These are phyloP conservation scores for Wickerhamomyces sydowiorum DNA, from an alignment of 805 yeast species.

Conservation along the genomic window DNA sequence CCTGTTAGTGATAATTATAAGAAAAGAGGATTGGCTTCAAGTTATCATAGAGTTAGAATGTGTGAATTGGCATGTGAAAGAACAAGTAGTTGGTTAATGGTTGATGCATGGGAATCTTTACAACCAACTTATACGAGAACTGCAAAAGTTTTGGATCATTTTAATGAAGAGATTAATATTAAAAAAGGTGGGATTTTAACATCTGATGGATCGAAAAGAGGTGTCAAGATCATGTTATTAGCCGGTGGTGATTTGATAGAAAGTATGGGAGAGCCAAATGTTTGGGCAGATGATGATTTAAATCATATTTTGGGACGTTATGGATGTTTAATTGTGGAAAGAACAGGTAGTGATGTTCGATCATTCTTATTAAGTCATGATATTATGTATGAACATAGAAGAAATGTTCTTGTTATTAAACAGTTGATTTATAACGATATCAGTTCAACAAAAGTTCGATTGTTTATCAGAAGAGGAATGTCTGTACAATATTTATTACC, in stretches of 20 bases:
- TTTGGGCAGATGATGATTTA: conserved; percentile 95
- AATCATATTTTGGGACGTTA: conserved; percentile 94
- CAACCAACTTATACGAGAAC: conserved; percentile 91
- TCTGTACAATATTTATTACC: conserved; percentile 93
- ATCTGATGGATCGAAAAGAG: conserved; percentile 56
- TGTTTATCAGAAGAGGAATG: conserved; percentile 93
- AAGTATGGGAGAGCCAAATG: conserved; percentile 99
- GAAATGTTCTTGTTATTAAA: conserved; percentile 89
- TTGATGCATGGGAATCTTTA: conserved; percentile 97
- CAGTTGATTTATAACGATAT: conserved; percentile 96
- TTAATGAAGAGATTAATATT: conserved; percentile 89
- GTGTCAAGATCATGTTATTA: conserved; percentile 89
- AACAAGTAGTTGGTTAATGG: conserved; percentile 97
- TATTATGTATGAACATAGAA: conserved; percentile 93
- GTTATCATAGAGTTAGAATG: conserved; percentile 92
- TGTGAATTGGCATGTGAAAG: conserved; percentile 97
- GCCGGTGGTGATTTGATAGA: conserved; percentile 98
- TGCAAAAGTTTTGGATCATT: conserved; percentile 92
- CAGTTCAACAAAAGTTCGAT: conserved; percentile 87
- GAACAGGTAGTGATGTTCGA: conserved; percentile 95
- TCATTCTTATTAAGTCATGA: conserved; percentile 89
- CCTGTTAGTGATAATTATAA: conserved; percentile 92
- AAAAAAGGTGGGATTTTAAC: conserved; percentile 79
- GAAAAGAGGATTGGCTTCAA: conserved; percentile 87
- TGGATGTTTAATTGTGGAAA: conserved; percentile 93